Conservation (phyloP, 768 basidiomycete species). For the Auricularia cornea region DNA sequence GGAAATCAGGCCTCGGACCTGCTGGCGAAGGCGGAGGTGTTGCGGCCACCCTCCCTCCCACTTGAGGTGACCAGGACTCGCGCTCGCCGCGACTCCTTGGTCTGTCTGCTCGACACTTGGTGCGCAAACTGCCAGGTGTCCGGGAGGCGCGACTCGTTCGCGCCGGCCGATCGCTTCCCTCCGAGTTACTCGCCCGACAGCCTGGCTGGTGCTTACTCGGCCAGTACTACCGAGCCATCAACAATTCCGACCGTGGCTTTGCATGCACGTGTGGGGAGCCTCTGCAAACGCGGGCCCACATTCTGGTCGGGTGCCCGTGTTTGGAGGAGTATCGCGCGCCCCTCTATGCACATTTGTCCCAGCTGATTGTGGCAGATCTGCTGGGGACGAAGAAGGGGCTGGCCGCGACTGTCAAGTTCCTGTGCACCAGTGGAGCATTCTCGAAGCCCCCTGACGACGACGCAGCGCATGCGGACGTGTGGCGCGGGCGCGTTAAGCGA, state of each 20-base stretch:
- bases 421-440: too few species aligned
- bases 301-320: slow-evolving; percentile 2
- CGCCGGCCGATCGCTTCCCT: neutral
- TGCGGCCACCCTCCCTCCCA: neutral
- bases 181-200: slow-evolving; percentile 3
- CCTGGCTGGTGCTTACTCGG: slow-evolving; percentile 1
- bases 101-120: neutral
- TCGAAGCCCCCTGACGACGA: too few species aligned
- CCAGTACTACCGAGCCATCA: slow-evolving; percentile 3
- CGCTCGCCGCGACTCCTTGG: neutral
- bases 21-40: slow-evolving; percentile 3
- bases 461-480: too few species aligned
- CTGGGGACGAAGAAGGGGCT: too few species aligned
- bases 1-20: slow-evolving; percentile 3
- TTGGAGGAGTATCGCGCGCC: neutral
- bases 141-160: neutral
- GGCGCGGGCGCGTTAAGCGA: too few species aligned
- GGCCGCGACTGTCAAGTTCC: too few species aligned
- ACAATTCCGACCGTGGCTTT: neutral
- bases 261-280: slow-evolving; percentile 5
- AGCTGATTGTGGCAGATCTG: too few species aligned
- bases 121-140: neutral
- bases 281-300: slow-evolving; percentile 4
- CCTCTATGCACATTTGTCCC: neutral
- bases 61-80: too few species aligned